These are phyloP conservation scores for Colletotrichum nymphaeae DNA, from an alignment of 2,329 filamentous ascomycete genomes.

Conservation along the genomic window DNA sequence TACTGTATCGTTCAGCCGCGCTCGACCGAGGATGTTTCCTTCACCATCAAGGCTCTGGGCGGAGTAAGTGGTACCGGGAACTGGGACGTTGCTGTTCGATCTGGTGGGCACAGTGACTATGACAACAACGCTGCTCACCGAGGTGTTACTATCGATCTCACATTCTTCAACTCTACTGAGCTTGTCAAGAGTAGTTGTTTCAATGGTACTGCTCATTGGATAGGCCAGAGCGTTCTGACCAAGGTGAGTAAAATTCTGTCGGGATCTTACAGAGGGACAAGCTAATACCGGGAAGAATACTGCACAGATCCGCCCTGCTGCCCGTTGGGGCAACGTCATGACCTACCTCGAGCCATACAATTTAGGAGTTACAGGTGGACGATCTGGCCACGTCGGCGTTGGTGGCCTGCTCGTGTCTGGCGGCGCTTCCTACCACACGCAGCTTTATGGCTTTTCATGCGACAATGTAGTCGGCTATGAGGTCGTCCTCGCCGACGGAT, in stretches of 20 bases:
- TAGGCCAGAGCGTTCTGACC: conserved; percentile 5
- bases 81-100: conserved; percentile 48
- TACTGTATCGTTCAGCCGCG: conserved; percentile 42
- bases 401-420: conserved; percentile 46
- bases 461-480: conserved; percentile 56
- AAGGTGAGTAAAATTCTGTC: background rate
- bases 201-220: conserved; percentile 8
- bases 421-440: conserved; percentile 39
- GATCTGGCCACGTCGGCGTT: conserved; percentile 40
- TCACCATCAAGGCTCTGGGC: conserved; percentile 33
- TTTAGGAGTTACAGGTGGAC: conserved; percentile 39
- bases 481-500: conserved; percentile 57
- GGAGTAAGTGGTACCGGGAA: background rate
- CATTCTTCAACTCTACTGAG: conserved; percentile 42
- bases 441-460: conserved; percentile 51
- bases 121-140: conserved; percentile 52
- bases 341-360: conserved; percentile 35
- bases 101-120: conserved; percentile 59
- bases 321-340: conserved; percentile 40
- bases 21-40: conserved; percentile 38
- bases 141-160: conserved; percentile 53
- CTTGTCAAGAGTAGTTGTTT: conserved; percentile 33
- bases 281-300: conserved; percentile 8
- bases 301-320: conserved; percentile 45
- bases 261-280: no score